Evolutionary conservation across 2,329 filamentous ascomycete genomes (phyloP), one percentile per base, ranked within the genome.

Genomic region (Leptoxyphium fumago): DNA sequence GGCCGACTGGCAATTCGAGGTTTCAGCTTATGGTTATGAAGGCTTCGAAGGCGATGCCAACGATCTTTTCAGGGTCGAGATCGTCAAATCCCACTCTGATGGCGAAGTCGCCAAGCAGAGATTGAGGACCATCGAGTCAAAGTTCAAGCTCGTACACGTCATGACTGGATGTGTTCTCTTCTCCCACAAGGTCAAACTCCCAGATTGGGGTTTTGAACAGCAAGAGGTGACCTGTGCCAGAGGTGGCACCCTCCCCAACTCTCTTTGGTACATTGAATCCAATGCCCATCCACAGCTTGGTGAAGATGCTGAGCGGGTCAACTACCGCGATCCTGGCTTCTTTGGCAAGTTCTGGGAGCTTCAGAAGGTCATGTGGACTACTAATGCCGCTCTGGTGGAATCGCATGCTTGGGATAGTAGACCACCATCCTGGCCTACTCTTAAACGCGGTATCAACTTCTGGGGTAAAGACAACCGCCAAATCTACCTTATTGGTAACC

Each of bases 351-450:
- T 98, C 70, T 87, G 82, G 78, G 91, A 98, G 67, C 74, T 98
- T 39, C 88, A 98, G 61, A 81, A 84, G 64, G 91, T 98, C 50
- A 98, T 98, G 91, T 98, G 91, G 91, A 87, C 76, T 56, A 98
- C 91, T 30, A 98, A 98, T 60, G 91, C 91, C 29, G 91, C 91
- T 38, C 77, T 98, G 41, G 85, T 91, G 21, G 91, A 98, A 58
- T 94, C 88, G 14, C 91, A 98, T 61, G 86, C 88, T 43, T 98
- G 93, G 91, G 91, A 98, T 62, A 96, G 91, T 40, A 84, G 91
- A 39, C 91, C 91, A 29, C 77, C 79, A 29, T 89, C 87, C 6
- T 98, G 91, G 91, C 91, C 91, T 17, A 76, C 93, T 45, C 77
- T 98, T 43, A 78, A 78, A 53, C 85, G 91, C 49, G 91, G 91